Percentiles rank a stretch among this genome's conserved stretches.
Evolutionary conservation across 148 eudicot genomes (phyloP).

Genomic region (Suaeda aralocaspica): DNA sequence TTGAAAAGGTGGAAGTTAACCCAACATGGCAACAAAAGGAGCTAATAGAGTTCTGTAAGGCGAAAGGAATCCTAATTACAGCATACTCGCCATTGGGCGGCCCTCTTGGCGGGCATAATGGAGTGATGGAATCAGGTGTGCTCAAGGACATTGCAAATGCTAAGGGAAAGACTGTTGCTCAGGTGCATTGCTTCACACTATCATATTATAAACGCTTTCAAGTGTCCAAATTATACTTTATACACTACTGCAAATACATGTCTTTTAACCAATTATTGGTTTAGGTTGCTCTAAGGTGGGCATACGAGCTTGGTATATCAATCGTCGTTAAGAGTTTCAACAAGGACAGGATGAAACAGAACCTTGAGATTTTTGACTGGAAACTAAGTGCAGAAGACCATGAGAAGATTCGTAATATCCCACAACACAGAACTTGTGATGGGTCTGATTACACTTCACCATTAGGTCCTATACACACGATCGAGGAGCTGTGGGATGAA

Average conservation of each 20-base stretch:
- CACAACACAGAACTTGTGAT: constrained; percentile 35
- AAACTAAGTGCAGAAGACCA: constrained; percentile 35
- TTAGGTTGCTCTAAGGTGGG: constrained; percentile 50
- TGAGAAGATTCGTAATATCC: constrained; percentile 24
- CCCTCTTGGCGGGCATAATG: constrained; percentile 42
- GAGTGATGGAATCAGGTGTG: constrained; percentile 39
- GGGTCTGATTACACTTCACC: constrained; percentile 41
- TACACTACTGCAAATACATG: too few relatives aligned
- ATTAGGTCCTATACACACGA: constrained; percentile 37
- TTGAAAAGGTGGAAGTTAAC: constrained; percentile 55
- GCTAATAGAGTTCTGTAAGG: constrained; percentile 50
- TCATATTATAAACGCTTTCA: too few relatives aligned
- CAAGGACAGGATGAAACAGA: constrained; percentile 54
- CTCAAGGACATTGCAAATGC: constrained; percentile 48
- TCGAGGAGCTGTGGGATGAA: constrained; percentile 52
- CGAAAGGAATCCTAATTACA: constrained; percentile 37
- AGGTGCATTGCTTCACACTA: constrained; percentile 30
- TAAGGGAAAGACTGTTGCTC: constrained; percentile 53
- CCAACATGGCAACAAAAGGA: constrained; percentile 68
- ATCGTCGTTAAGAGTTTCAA: constrained; percentile 49
- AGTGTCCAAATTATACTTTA: too few relatives aligned
- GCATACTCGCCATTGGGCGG: constrained; percentile 54
- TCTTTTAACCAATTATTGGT: not conserved
- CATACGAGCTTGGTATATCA: constrained; percentile 45
- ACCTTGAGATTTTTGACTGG: constrained; percentile 42